A percentile compares a stretch with the other conserved stretches of the same genome.
Evolutionary conservation across 1,284 basidiomycete genomes (phyloP).

Genomic region (Lentinula novae-zelandiae): DNA sequence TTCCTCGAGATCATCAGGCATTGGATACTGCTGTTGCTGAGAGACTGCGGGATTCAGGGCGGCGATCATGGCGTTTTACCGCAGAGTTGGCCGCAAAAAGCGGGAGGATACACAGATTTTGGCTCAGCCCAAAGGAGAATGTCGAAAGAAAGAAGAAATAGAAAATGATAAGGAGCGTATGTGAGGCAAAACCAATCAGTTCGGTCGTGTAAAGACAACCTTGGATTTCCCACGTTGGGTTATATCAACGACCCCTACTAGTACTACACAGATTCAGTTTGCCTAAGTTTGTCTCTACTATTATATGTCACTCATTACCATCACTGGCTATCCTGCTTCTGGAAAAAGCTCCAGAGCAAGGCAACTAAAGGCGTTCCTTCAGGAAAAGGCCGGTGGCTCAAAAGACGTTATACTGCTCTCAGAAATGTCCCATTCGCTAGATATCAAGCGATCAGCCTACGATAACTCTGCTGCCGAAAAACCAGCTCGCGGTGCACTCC

Average conservation of each 20-base stretch:
- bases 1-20: constrained; percentile 39
- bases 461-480: constrained; percentile 73
- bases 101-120: background rate
- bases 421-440: constrained; percentile 71
- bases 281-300: no score
- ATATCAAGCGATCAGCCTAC: constrained; percentile 67
- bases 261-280: background rate
- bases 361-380: constrained; percentile 64
- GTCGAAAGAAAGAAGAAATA: background rate
- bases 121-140: constrained; percentile 6
- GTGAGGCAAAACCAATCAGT: background rate
- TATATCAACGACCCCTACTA: background rate
- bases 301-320: constrained; percentile 88
- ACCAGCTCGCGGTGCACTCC: constrained; percentile 82
- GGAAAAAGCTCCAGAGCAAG: constrained; percentile 79
- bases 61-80: constrained; percentile 2
- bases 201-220: background rate
- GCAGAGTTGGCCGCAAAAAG: background rate
- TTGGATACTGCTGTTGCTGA: constrained; percentile 8
- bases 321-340: constrained; percentile 87
- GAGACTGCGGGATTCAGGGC: background rate
- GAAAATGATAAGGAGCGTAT: constrained; percentile 1
- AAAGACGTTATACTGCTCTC: constrained; percentile 68
- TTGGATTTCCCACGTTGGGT: background rate
- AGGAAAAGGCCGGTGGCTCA: constrained; percentile 45